These are phyloP conservation scores for Oryza australiensis DNA, from an alignment of 176 grass and related monocot species.

Conservation along the genomic window DNA sequence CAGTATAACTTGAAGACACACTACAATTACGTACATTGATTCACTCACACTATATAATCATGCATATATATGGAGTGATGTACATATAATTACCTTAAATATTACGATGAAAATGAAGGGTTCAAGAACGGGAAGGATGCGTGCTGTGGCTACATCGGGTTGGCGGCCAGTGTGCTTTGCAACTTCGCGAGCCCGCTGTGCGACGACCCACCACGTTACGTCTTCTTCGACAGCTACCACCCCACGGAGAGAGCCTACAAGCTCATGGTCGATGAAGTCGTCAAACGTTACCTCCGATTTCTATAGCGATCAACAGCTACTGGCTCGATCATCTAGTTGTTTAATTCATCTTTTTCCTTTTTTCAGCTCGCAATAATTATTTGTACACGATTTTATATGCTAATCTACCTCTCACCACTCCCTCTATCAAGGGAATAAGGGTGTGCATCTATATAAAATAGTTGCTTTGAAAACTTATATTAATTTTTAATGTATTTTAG, in stretches of 20 bases:
- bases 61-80: too few relatives aligned
- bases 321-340: not conserved
- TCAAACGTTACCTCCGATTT: constrained; percentile 28
- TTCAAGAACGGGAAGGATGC: constrained; percentile 52
- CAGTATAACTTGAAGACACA: too few relatives aligned
- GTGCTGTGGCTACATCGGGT: constrained; percentile 47
- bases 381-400: not conserved
- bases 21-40: too few relatives aligned
- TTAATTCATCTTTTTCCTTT: not conserved
- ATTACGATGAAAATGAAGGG: not conserved
- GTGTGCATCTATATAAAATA: too few relatives aligned
- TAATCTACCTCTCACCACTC: not conserved
- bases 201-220: constrained; percentile 38
- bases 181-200: constrained; percentile 54
- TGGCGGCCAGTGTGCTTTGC: constrained; percentile 54
- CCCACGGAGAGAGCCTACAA: constrained; percentile 59
- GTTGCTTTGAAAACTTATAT: too few relatives aligned
- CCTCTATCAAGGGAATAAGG: too few relatives aligned
- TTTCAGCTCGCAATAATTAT: not conserved
- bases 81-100: too few relatives aligned
- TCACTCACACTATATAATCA: too few relatives aligned
- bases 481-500: too few relatives aligned
- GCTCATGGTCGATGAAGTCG: constrained; percentile 38
- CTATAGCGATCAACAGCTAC: not conserved
- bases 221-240: constrained; percentile 86